phyloP scores from a whole-genome alignment of 441 rosid species.

The Brassica hybrid region DNA sequence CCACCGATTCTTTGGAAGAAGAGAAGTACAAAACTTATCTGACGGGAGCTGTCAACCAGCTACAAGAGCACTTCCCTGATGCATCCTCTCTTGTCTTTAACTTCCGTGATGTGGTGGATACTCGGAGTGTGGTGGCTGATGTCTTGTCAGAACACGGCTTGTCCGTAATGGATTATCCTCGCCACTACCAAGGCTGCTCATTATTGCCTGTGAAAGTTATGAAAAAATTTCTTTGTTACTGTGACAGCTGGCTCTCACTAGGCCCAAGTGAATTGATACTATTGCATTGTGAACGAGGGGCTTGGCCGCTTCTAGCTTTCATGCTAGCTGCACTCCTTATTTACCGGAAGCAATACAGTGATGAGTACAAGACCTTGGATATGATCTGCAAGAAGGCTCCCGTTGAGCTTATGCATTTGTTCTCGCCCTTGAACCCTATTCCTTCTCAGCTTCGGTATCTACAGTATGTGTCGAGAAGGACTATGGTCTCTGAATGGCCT shows the following conservation, averaged over 20 bases:
- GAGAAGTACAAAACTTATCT: constrained; percentile 63
- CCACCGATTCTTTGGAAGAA: constrained; percentile 68
- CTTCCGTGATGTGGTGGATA: constrained; percentile 67
- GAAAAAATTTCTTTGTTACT: constrained; percentile 86
- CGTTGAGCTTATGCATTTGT: constrained; percentile 76
- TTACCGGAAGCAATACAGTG: constrained; percentile 81
- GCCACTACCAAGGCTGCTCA: constrained; percentile 88
- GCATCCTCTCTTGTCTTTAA: constrained; percentile 87
- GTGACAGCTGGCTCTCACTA: constrained; percentile 94
- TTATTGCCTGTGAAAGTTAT: constrained; percentile 79
- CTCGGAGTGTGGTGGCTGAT: constrained; percentile 61
- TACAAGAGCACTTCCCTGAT: constrained; percentile 78
- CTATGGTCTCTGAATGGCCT: constrained; percentile 89
- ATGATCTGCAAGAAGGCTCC: constrained; percentile 95
- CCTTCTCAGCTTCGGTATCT: constrained; percentile 92
- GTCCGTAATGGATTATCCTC: constrained; percentile 97
- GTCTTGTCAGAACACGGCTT: constrained; percentile 72
- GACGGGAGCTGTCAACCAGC: constrained; percentile 63
- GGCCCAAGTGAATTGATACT: constrained; percentile 72
- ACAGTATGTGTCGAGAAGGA: constrained; percentile 90
- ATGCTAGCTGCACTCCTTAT: constrained; percentile 84
- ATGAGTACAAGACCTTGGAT: constrained; percentile 88
- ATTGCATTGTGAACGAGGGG: constrained; percentile 91
- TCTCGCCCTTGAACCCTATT: constrained; percentile 81
- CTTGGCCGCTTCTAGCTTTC: constrained; percentile 87